A percentile compares a stretch with the other conserved stretches of the same genome.
These are phyloP conservation scores for Podosphaera fusca DNA, from an alignment of 2,329 filamentous ascomycete genomes.

Conservation along the genomic window DNA sequence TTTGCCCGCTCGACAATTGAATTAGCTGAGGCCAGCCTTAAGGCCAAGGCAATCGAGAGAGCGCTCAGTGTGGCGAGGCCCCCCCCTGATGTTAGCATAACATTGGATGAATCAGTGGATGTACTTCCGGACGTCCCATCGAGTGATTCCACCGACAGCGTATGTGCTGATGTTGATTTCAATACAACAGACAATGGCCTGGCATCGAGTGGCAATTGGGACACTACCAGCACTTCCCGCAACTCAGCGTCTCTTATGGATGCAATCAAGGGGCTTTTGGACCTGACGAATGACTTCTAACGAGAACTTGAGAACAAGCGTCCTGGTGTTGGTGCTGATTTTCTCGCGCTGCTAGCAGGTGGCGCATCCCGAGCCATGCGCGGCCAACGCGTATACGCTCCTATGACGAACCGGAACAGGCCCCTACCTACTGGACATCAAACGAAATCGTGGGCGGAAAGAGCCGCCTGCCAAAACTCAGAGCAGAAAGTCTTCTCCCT, in stretches of 20 bases:
- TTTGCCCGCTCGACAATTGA: neutral
- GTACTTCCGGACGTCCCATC: neutral
- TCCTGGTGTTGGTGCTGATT: neutral
- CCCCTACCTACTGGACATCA: neutral
- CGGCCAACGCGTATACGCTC: neutral
- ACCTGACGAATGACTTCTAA: neutral
- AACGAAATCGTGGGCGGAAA: neutral
- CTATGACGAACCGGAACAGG: neutral
- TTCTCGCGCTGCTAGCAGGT: neutral
- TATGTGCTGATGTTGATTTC: neutral
- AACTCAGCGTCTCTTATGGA: neutral
- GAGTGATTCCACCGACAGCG: neutral
- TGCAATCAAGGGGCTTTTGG: neutral
- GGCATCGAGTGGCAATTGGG: neutral
- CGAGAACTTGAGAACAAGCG: neutral
- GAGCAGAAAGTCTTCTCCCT: neutral
- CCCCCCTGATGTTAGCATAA: neutral
- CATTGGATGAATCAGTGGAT: neutral
- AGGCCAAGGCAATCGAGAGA: neutral
- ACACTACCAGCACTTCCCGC: neutral
- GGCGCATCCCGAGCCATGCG: slow-evolving; percentile 1
- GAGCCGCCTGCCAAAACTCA: neutral
- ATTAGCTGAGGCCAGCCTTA: neutral
- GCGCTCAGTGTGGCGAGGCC: neutral
- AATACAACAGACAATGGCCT: neutral